A percentile compares a stretch with the other conserved stretches of the same genome.
Conservation (phyloP, 345 rosid species). For the Salix purpurea region DNA sequence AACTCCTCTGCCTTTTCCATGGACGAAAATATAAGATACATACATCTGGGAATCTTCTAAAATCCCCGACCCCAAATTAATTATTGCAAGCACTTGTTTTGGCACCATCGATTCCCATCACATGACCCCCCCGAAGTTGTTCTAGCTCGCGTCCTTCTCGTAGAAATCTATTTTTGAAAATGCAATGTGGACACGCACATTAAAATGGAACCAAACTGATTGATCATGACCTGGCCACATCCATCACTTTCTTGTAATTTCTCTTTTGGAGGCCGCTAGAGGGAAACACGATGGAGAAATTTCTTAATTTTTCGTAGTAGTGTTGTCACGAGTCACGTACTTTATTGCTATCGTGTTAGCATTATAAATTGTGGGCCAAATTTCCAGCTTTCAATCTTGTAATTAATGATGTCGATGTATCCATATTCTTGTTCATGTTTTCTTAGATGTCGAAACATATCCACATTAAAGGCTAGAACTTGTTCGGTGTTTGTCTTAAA, state of each 20-base stretch:
- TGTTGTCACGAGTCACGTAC: conserved; percentile 21
- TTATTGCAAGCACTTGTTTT: neutral
- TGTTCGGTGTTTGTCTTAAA: conserved; percentile 13
- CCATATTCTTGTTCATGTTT: neutral
- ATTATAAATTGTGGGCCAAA: conserved; percentile 14
- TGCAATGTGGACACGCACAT: neutral
- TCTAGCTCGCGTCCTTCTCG: neutral
- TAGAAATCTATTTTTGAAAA: neutral
- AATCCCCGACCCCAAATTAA: neutral
- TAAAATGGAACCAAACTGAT: neutral
- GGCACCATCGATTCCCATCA: neutral
- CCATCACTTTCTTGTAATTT: conserved; percentile 20
- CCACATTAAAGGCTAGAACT: neutral
- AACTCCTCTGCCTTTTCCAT: neutral
- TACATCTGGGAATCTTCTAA: neutral
- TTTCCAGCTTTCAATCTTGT: conserved; percentile 15
- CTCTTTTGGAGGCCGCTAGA: conserved; percentile 22
- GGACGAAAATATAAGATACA: neutral
- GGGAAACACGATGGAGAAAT: neutral
- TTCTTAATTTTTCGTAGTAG: neutral
- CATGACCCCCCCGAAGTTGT: neutral
- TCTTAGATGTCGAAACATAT: neutral
- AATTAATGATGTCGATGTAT: conserved; percentile 13
- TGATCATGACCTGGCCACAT: neutral
- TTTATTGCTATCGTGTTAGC: neutral